Base-by-base conservation (phyloP, 1,139 yeast genomes). In the Magnusiomyces ingens region DNA sequence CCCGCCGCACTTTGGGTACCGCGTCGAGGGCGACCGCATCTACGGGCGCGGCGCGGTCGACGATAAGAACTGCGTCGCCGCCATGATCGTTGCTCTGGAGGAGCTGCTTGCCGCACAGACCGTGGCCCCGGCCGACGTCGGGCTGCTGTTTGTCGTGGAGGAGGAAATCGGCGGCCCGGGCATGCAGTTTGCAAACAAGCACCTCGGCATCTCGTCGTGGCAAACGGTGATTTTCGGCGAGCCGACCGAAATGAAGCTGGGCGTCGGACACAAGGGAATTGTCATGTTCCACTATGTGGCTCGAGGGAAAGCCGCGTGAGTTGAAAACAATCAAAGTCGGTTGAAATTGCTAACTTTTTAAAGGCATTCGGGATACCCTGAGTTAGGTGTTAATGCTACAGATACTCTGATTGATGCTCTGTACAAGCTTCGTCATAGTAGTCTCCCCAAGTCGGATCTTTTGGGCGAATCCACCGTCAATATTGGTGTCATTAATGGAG, bases 1-100 rank as follows among this genome's bases (percentile, higher is more conserved):
- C 13, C 95, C 95, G 0, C 84, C 84, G 5, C 94, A 95, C 35
- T 85, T 80, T 58, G 75, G 76, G 8, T 95, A 86, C 6, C 75
- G 77, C 62, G 84, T 73, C 62, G 95, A 85, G 61, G 86, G 85
- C 38, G 62, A 61, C 50, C 58, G 49, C 52, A 68, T 85, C 3
- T 81, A 78, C 73, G 91, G 90, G 29, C 75, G 93, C 56, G 91
- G 91, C 35, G 65, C 84, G 2, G 67, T 74, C 3, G 93, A 85
- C 64, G 81, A 85, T 63, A 84, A 84, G 63, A 79, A 79, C 59
- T 67, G 80, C 37, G 66, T 84, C 52, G 72, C 82, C 55, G 82
- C 79, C 3, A 74, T 82, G 53, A 66, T 84, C 80, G 13, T 64
- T 82, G 51, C 88, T 0, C 74, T 74, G 45, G 67, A 76, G 32